Percentiles rank a stretch among this genome's conserved stretches.
Evolutionary conservation across 1,284 basidiomycete genomes (phyloP).

Genomic region (Sporisorium graminicola): DNA sequence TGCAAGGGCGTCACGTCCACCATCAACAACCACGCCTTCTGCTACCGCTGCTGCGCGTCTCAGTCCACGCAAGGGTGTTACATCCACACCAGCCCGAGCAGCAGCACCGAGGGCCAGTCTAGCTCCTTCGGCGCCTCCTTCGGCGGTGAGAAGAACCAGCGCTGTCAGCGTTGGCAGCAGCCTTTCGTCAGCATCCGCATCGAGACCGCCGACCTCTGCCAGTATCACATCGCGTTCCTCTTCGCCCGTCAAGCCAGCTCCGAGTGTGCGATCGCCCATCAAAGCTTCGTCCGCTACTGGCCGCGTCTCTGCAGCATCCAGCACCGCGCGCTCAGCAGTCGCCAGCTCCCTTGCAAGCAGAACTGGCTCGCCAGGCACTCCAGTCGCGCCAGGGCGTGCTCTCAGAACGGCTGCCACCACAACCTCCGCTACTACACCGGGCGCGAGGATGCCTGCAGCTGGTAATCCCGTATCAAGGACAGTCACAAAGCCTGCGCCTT

Average conservation of each 20-base stretch:
- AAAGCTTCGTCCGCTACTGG: slow-evolving; percentile 32
- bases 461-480: slow-evolving; percentile 14
- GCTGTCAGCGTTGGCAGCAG: slow-evolving; percentile 26
- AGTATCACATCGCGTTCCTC: slow-evolving; percentile 23
- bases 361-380: slow-evolving; percentile 35
- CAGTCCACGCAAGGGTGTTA: slow-evolving; percentile 41
- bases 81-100: slow-evolving; percentile 31
- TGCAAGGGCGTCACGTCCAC: slow-evolving; percentile 22
- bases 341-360: slow-evolving; percentile 33
- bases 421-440: slow-evolving; percentile 14
- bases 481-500: slow-evolving; percentile 8
- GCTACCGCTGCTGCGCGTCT: slow-evolving; percentile 24
- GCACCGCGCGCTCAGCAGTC: slow-evolving; percentile 32
- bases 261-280: slow-evolving; percentile 35
- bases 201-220: slow-evolving; percentile 27
- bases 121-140: slow-evolving; percentile 21
- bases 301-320: slow-evolving; percentile 28
- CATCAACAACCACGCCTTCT: slow-evolving; percentile 12
- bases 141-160: slow-evolving; percentile 27
- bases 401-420: slow-evolving; percentile 12
- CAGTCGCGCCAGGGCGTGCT: slow-evolving; percentile 22
- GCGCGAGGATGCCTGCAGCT: slow-evolving; percentile 29
- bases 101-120: slow-evolving; percentile 19
- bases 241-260: slow-evolving; percentile 32
- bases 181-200: slow-evolving; percentile 29